A percentile compares a stretch with the other conserved stretches of the same genome.
phyloP scores from a whole-genome alignment of 345 rosid genomes.

The Passiflora organensis region DNA sequence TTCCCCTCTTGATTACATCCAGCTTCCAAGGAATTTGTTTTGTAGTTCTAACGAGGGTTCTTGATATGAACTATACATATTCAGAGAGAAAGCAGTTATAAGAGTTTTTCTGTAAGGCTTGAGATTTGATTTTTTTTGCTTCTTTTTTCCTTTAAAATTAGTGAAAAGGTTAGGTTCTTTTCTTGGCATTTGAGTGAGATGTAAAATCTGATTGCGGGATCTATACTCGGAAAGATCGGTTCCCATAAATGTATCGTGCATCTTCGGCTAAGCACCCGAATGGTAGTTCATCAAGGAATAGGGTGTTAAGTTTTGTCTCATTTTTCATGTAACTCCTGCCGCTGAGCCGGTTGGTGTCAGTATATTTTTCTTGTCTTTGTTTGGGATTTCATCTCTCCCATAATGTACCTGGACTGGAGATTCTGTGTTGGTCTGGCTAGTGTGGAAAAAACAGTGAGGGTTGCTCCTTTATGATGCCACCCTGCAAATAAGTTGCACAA shows the following conservation, averaged over 20 bases:
- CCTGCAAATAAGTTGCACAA: slow-evolving; percentile 37
- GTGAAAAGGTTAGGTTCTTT: slow-evolving; percentile 37
- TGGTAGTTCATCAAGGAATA: slow-evolving; percentile 20
- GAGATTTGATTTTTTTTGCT: slow-evolving; percentile 23
- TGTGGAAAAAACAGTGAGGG: slow-evolving; percentile 44
- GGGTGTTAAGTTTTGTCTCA: slow-evolving; percentile 15
- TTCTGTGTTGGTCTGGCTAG: slow-evolving; percentile 33
- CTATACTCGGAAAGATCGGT: slow-evolving; percentile 43
- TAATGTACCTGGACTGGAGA: slow-evolving; percentile 44
- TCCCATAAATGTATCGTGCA: slow-evolving; percentile 33
- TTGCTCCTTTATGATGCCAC: slow-evolving; percentile 23
- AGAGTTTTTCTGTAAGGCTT: slow-evolving; percentile 48
- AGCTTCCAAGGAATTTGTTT: slow-evolving; percentile 30
- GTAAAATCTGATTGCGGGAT: slow-evolving; percentile 55
- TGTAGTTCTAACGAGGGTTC: slow-evolving; percentile 38
- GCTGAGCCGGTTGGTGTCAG: slow-evolving; percentile 30
- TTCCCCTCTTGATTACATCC: slow-evolving; percentile 25
- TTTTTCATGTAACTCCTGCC: slow-evolving; percentile 26
- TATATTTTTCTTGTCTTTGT: slow-evolving; percentile 20
- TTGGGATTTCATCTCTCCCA: slow-evolving; percentile 32
- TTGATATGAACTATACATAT: slow-evolving; percentile 34
- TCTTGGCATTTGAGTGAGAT: slow-evolving; percentile 52
- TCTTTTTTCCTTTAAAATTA: slow-evolving; percentile 5
- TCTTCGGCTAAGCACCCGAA: slow-evolving; percentile 26
- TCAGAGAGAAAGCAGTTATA: slow-evolving; percentile 36